Conservation (phyloP, 2,329 filamentous ascomycete species). For the Xylariaceae sp. region DNA sequence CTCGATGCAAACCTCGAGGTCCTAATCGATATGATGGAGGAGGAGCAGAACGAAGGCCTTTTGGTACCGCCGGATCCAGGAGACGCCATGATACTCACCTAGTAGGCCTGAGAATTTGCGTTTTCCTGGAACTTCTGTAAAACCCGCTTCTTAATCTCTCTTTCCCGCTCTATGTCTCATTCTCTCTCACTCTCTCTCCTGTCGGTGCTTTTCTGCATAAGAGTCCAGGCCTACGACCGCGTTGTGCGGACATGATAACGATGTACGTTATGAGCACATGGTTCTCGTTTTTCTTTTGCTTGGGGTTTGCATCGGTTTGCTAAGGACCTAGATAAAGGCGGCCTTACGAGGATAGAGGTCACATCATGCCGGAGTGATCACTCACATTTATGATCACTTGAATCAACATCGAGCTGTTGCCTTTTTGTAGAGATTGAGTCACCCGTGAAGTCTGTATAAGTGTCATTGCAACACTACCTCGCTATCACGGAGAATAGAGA, state of each 20-base stretch:
- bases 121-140: background rate
- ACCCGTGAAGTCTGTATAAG: too few species aligned
- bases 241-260: background rate
- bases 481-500: too few species aligned
- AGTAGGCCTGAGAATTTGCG: background rate
- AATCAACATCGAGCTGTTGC: background rate
- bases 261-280: constrained; percentile 4
- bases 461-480: too few species aligned
- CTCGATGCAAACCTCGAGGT: constrained; percentile 60
- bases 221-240: background rate
- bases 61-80: constrained; percentile 16
- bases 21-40: constrained; percentile 59
- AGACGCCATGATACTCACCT: constrained; percentile 28
- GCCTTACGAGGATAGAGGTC: background rate
- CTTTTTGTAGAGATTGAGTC: background rate
- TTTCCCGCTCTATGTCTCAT: background rate
- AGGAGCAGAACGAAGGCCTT: constrained; percentile 46
- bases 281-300: background rate
- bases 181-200: background rate
- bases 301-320: background rate
- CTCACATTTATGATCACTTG: background rate
- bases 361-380: background rate
- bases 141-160: background rate
- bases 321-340: background rate
- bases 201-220: background rate